Evolutionary conservation across 1,139 yeast genomes (phyloP), one percentile per base, ranked within the genome.

Genomic region (Yamadazyma friedrichii): DNA sequence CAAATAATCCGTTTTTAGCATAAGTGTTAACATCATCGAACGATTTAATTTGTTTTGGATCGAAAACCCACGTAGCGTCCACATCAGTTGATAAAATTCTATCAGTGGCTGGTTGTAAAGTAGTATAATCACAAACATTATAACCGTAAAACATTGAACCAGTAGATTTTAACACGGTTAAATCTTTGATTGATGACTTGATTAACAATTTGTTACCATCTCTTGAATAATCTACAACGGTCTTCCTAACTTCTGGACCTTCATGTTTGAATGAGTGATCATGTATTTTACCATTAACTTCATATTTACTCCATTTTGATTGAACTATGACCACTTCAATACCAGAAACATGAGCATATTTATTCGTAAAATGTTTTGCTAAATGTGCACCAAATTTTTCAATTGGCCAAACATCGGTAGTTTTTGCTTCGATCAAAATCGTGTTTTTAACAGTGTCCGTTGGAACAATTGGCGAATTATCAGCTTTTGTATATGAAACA

Each of bases 401-500:
- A 52, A 87, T 84, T 46, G 96, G 96, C 87, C 93, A 87, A 34
- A 82, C 86, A 45, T 87, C 87, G 44, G 80, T 75, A 55, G 74
- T 83, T 65, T 86, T 87, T 47, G 96, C 96, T 54, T 87, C 82
- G 31, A 89, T 69, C 61, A 82, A 74, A 49, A 88, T 80, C 42
- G 96, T 89, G 72, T 89, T 89, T 66, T 89, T 89, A 47, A 88
- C 91, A 1, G 96, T 88, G 64, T 89, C 97, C 10, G 97, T 89
- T 42, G 97, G 96, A 36, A 89, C 95, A 56, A 89, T 82, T n/a
- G 86, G 76, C 2, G 87, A 62, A 66, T 89, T 89, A 64, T 89
- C 95, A 31, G 96, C 96, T 48, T 83, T 60, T 40, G 96, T 89
- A 69, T 87, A 89, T 2, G 95, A 81, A 26, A 68, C 66, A 47